These are phyloP conservation scores for Zelopaecilomyces penicillatus DNA, from an alignment of 2,329 filamentous ascomycete species.

Conservation along the genomic window DNA sequence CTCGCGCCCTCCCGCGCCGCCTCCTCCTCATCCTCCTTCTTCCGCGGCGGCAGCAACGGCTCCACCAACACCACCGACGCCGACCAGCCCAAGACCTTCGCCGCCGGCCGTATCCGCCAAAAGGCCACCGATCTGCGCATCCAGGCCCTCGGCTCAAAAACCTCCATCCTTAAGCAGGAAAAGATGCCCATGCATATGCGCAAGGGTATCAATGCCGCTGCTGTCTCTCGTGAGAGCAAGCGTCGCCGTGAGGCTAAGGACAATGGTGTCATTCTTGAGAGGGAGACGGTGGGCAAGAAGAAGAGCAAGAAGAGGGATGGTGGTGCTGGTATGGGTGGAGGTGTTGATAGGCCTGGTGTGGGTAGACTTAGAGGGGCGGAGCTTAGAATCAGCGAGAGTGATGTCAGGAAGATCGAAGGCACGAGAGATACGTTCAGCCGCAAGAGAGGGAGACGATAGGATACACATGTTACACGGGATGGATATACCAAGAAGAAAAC, in stretches of 20 bases:
- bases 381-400: slow-evolving; percentile 67
- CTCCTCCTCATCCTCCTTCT: slow-evolving; percentile 23
- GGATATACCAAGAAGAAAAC: slow-evolving; percentile 1
- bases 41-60: slow-evolving; percentile 17
- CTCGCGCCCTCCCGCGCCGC: slow-evolving; percentile 48
- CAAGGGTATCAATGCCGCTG: slow-evolving; percentile 72
- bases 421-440: slow-evolving; percentile 34
- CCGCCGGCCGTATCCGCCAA: slow-evolving; percentile 63
- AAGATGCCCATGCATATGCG: slow-evolving; percentile 86
- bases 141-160: slow-evolving; percentile 70
- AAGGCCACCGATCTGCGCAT: slow-evolving; percentile 79
- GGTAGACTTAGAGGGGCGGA: slow-evolving; percentile 75
- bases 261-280: slow-evolving; percentile 84
- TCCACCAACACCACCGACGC: slow-evolving; percentile 18
- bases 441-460: slow-evolving; percentile 22
- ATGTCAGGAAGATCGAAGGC: slow-evolving; percentile 64
- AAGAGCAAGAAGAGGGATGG: slow-evolving; percentile 36
- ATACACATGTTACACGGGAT: background rate
- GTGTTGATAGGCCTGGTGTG: slow-evolving; percentile 67
- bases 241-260: slow-evolving; percentile 73
- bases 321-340: slow-evolving; percentile 48
- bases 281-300: slow-evolving; percentile 29
- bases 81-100: slow-evolving; percentile 31
- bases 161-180: slow-evolving; percentile 64
- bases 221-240: slow-evolving; percentile 56